Evolutionary conservation across 2,329 filamentous ascomycete genomes (phyloP), one percentile per base, ranked within the genome.

Genomic region (Ophiostoma ips): DNA sequence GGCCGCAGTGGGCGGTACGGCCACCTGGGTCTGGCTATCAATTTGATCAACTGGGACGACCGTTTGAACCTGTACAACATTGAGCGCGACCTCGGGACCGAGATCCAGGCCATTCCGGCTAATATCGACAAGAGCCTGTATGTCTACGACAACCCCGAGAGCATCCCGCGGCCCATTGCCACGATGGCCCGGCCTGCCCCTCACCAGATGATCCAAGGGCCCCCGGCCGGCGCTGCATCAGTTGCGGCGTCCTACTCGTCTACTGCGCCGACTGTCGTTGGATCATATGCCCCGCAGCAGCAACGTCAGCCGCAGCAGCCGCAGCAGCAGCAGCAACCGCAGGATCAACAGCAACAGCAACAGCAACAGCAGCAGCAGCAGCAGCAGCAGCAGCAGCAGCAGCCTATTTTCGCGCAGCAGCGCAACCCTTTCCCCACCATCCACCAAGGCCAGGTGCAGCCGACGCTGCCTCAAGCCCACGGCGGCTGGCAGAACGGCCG

Each of bases 1-100:
- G 92, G 92, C 72, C 87, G 92, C 63, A 98, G 92, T 48, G 92
- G 92, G 58, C 87, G 92, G 57, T 98, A 95, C 64, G 92, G 92
- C 57, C 92, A 98, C 69, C 76, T 96, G 62, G 92, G 92, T 76
- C 73, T 98, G 58, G 94, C 94, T 56, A 98, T 98, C 64, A 98
- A 98, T 68, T 73, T 98, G 64, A 98, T 98, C 75, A 96, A 94
- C 67, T 98, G 92, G 92, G 92, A 98, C 52, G 92, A 98, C 65
- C 82, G 92, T 28, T 96, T 95, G 76, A 98, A 96, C 66, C 76
- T 98, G 18, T 98, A 98, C 73, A 94, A 94, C 65, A 98, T 98
- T 59, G 92, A 98, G 67, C 85, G 94, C 59, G 92, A 98, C 62
- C 74, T 98, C 37, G 92, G 92, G 48, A 98, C 92, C 7, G 92